Evolutionary conservation across 2,329 filamentous ascomycete species (phyloP).

Genomic region (Blastomyces parvus): DNA sequence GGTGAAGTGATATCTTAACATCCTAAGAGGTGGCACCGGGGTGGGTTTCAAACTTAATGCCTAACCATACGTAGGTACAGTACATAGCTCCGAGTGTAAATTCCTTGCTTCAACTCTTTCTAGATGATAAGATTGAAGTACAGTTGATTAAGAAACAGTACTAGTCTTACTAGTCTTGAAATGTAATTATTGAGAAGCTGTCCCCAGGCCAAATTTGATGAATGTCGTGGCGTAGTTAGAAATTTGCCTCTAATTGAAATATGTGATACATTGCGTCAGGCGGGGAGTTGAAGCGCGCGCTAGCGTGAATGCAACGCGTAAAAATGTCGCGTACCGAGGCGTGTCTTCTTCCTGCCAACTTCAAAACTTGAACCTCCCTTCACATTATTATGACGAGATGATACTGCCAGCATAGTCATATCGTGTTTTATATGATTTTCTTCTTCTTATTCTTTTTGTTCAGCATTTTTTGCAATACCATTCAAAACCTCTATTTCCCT

Average conservation of each 20-base stretch:
- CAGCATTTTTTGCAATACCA: not conserved
- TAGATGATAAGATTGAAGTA: no score
- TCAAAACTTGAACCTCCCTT: not conserved
- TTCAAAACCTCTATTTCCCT: not conserved
- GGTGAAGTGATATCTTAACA: no score
- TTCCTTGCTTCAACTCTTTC: no score
- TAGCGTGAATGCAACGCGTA: constrained; percentile 3
- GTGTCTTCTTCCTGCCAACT: not conserved
- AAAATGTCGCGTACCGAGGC: constrained; percentile 3
- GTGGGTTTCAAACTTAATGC: no score
- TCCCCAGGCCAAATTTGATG: not conserved
- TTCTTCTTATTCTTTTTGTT: not conserved
- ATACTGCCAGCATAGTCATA: not conserved
- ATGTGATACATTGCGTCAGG: not conserved
- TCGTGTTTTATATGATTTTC: not conserved
- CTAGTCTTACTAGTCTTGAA: no score
- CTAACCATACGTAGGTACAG: no score
- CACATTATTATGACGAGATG: not conserved
- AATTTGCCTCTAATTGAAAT: not conserved
- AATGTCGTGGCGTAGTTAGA: not conserved
- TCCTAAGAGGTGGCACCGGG: no score
- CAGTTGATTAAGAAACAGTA: no score
- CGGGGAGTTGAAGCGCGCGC: not conserved
- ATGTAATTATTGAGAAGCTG: not conserved
- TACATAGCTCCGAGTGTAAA: no score